A percentile compares a stretch with the other conserved stretches of the same genome.
Evolutionary conservation across 2,329 filamentous ascomycete species (phyloP).

Genomic region (Cercospora citrullina): DNA sequence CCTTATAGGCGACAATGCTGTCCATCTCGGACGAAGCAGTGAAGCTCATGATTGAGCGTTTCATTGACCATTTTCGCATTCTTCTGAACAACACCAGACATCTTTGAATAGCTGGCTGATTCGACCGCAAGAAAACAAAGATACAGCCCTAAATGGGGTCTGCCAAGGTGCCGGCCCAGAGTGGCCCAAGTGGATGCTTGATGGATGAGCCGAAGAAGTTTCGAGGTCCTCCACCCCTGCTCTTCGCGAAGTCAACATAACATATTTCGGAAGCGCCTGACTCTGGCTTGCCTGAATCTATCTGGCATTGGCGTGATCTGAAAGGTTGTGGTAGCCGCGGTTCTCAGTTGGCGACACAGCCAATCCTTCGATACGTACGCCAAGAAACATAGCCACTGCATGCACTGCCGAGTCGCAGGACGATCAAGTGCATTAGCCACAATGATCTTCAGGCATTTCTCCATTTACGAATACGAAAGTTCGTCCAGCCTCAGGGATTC

Average conservation of each 20-base stretch:
- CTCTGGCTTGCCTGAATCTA: not conserved
- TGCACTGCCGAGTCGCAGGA: not conserved
- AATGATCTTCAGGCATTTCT: not conserved
- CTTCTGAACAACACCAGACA: not conserved
- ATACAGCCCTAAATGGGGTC: not conserved
- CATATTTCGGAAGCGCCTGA: not conserved
- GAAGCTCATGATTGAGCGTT: not conserved
- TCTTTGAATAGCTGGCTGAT: not conserved
- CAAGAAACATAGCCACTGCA: slow-evolving; percentile 3
- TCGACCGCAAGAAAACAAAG: not conserved
- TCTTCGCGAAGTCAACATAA: not conserved
- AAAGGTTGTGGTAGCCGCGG: not conserved
- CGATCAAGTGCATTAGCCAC: not conserved
- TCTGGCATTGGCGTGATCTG: not conserved
- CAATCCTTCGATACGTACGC: slow-evolving; percentile 6
- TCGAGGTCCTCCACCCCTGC: not conserved
- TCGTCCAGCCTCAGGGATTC: not conserved
- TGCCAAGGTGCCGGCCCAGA: not conserved
- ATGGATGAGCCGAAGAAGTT: not conserved
- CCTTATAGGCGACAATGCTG: not conserved
- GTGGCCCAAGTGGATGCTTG: not conserved
- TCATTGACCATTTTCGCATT: not conserved
- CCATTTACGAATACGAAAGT: not conserved
- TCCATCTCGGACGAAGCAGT: not conserved
- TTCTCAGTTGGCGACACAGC: not conserved